These are phyloP conservation scores for Xylariaceae sp. DNA, from an alignment of 2,329 filamentous ascomycete genomes.

Conservation along the genomic window DNA sequence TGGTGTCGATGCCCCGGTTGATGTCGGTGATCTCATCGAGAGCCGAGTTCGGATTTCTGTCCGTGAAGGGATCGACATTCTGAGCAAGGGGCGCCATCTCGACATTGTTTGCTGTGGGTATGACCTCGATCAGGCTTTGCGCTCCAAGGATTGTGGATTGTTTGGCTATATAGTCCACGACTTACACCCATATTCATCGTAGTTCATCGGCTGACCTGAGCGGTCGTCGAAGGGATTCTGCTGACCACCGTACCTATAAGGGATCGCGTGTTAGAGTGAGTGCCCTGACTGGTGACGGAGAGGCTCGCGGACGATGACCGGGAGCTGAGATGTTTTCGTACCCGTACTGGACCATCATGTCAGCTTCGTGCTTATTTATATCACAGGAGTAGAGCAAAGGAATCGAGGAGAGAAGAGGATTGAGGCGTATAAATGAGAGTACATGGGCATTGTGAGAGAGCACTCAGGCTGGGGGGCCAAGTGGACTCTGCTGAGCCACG, in stretches of 20 bases:
- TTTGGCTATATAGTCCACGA: slow-evolving; percentile 8
- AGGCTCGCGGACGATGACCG: slow-evolving; percentile 6
- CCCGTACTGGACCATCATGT: slow-evolving; percentile 50
- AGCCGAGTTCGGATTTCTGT: slow-evolving; percentile 65
- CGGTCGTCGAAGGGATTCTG: slow-evolving; percentile 55
- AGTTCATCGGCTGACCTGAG: slow-evolving; percentile 17
- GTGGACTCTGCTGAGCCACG: not conserved
- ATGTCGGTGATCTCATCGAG: slow-evolving; percentile 82
- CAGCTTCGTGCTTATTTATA: slow-evolving; percentile 26
- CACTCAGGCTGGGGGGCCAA: not conserved
- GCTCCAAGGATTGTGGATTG: not conserved
- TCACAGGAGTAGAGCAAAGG: not conserved
- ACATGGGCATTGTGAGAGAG: not conserved
- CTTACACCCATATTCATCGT: slow-evolving; percentile 39
- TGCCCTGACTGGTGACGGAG: slow-evolving; percentile 6
- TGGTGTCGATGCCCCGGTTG: slow-evolving; percentile 67
- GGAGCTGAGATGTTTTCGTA: slow-evolving; percentile 35
- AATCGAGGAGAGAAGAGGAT: slow-evolving; percentile 7
- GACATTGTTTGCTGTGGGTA: slow-evolving; percentile 46
- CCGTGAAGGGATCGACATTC: slow-evolving; percentile 43
- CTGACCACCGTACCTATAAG: slow-evolving; percentile 47
- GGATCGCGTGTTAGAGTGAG: slow-evolving; percentile 30
- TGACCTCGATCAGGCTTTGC: slow-evolving; percentile 16
- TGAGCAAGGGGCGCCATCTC: slow-evolving; percentile 65
- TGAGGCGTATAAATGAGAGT: slow-evolving; percentile 10